Evolutionary conservation across 805 yeast genomes (phyloP), one percentile per base, ranked within the genome.

Genomic region (Sugiyamaella americana): DNA sequence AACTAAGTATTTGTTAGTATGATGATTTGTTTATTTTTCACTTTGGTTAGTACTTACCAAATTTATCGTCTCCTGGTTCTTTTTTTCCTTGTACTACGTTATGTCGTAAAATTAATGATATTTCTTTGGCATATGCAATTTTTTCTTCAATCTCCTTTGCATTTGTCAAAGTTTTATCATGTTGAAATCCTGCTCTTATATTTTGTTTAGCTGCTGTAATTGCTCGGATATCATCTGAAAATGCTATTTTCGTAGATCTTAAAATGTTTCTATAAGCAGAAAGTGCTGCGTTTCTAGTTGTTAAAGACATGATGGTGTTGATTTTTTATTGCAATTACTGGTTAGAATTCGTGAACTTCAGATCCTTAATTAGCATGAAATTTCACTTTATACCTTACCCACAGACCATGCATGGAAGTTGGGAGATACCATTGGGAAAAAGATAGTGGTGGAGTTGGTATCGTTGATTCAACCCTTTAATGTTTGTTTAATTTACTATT

Each of bases 81-180:
- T 56, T 53, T 10, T 49, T 70, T 5, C 95, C 98, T 66, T 91
- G 98, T 2, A 91, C 97, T n/a, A 91, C 72, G 63, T 91, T 91
- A 49, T 73, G 70, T 41, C 75, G 70, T 48, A 91, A 69, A 52
- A 88, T 82, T 36, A 63, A 61, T 1, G 89, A 78, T n/a, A 91
- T 83, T 16, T 82, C 89, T 44, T 80, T 75, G 49, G 88, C 67
- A 51, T 78, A 72, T 43, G 73, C 64, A 24, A 83, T 65, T 48
- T 80, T 72, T 48, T 77, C 73, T 4, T 71, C 74, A 2, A 70
- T 58, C 2, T 75, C 63, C 32, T 78, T 74, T 46, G 75, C 78
- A 41, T 81, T 21, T 4, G 23, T 24, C 5, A 35, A 39, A 10
- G 44, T 21, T 65, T 42, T 62, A 57, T 44, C 52, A n/a, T 43